Base-by-base conservation (phyloP, 2,329 filamentous ascomycete species). In the Hypoxylon sp. region DNA sequence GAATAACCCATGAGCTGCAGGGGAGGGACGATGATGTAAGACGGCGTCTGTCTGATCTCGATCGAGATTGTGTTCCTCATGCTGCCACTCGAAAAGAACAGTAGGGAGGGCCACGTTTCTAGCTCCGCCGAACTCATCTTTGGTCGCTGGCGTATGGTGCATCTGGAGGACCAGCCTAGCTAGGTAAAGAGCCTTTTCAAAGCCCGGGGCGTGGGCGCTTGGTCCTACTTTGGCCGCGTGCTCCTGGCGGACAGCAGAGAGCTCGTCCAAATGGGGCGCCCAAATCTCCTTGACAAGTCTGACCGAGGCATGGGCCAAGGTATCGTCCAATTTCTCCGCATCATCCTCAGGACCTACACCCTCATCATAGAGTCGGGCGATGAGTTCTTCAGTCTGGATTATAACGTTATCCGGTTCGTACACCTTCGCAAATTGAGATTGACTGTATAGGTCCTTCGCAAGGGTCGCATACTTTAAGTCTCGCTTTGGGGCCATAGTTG, bases 1-100 rank as follows among this genome's bases (percentile, higher is more conserved):
- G 80, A 93, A 98, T 37, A 92, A 84, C 27, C 86, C 83, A 75
- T 96, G 92, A 47, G 89, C 89, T 1, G 93, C 91, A 21, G 94
- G 93, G 65, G 92, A 92, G 0, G 92, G 92, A 50, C 85, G 85
- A 72, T 89, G 81, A 29, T 85, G 84, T 68, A 87, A 82, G 24
- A 98, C 74, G 3, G 89, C 84, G 39, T 88, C 83, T 24, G 92
- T 82, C 74, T 94, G 91, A 56, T 88, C 85, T 1, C 86, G 85
- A 73, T 92, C 92, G 27, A 91, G 86, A 69, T 92, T 89, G 76
- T 97, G 93, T 75, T 93, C 88, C 15, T 85, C 84, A 60, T 92
- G 87, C 70, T 97, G 84, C 95, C 95, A 98, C 74, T 92, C 87
- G 68, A 98, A 89, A 13, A 98, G 82, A 15, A 94, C 87, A 75